Evolutionary conservation across 2,329 filamentous ascomycete species (phyloP).

Genomic region (Beauveria sp.): DNA sequence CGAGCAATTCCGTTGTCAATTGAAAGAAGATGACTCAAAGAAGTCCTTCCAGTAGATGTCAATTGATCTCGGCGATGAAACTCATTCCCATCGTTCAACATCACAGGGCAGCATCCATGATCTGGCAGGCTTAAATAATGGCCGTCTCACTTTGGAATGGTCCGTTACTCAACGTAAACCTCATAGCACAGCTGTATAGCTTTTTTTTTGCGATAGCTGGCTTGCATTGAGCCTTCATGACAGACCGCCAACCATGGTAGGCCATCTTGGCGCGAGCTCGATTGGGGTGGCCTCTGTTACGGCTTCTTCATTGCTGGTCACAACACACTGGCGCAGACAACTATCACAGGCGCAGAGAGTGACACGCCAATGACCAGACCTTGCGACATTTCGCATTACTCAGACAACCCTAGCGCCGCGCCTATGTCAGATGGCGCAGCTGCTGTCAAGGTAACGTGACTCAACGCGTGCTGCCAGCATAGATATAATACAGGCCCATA

Average conservation of each 20-base stretch:
- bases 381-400: background rate
- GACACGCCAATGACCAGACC: background rate
- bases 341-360: background rate
- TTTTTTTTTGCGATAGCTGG: no score
- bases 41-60: no score
- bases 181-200: no score
- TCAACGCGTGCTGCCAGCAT: background rate
- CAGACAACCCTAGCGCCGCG: background rate
- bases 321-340: background rate
- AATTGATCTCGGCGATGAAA: no score
- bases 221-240: no score
- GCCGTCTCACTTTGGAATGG: no score
- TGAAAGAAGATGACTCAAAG: no score
- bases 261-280: background rate
- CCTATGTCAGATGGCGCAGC: background rate
- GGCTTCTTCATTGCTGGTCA: background rate
- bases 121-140: no score
- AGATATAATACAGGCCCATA: background rate
- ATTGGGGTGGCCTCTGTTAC: no score
- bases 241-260: background rate
- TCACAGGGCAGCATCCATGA: no score
- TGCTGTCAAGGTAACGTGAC: background rate
- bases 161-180: no score
- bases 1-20: no score
- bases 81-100: background rate